Evolutionary conservation across 208 protist genomes (phyloP), one percentile per base, ranked within the genome.

Genomic region (Trypanosoma avium): DNA sequence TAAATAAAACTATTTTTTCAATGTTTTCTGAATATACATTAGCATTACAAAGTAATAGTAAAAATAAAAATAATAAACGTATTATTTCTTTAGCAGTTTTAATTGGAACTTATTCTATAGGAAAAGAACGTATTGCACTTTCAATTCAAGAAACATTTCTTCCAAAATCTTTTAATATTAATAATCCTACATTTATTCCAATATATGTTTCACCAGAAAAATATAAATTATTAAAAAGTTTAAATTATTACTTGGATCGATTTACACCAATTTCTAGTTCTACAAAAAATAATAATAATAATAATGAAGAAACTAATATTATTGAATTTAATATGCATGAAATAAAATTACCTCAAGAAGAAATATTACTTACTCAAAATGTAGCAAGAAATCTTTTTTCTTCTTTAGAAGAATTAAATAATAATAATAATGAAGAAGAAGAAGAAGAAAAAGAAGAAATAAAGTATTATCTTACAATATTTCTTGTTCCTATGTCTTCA

Each of bases 31-130:
- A 75, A 40, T 54, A 10, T 47, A 59, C 19, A 68, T 32, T 17
- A 24, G n/a, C 38, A 19, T 42, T 24, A 27, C 13, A 55, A 30
- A 3, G 0, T 54, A 5, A 42, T 13, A 42, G 17, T 42, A 42
- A 42, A n/a, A 42, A 42, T 42, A 42, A 42, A n/a, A 42, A 42
- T 42, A 2, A 42, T 42, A 42, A 42, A 1, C 10, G 7, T 42
- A 15, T 13, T 24, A 77, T 68, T 70, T 77, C 19, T 75, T 73
- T 67, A 22, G 84, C 80, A 6, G 77, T 97, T n/a, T n/a, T 97
- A 0, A 75, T 97, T 58, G 93, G 91, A 24, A 79, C 79, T 8
- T 97, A 97, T 66, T 78, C 79, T 2, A 96, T 97, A 54, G 93
- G 93, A 12, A 97, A 97, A 56, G 93, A 97, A 42, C 81, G 84